These are phyloP conservation scores for Sclerotinia spermophila DNA, from an alignment of 2,329 filamentous ascomycete species.

Conservation along the genomic window DNA sequence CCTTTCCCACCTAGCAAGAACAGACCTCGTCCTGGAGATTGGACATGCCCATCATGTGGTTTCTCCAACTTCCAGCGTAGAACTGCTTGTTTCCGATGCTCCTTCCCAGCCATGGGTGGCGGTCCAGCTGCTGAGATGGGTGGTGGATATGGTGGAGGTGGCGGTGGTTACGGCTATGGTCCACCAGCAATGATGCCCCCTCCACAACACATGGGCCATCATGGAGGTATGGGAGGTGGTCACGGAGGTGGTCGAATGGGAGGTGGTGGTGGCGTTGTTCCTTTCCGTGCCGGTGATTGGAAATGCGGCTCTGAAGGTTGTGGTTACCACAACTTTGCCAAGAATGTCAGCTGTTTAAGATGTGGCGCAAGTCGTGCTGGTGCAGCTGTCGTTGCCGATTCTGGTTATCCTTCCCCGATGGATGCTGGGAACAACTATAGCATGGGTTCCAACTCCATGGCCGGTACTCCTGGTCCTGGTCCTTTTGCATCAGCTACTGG, in stretches of 20 bases:
- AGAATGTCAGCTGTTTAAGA: constrained; percentile 96
- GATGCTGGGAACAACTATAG: constrained; percentile 77
- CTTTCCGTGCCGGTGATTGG: constrained; percentile 98
- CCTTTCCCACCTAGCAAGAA: constrained; percentile 99
- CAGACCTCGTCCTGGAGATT: constrained; percentile 91
- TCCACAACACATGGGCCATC: constrained; percentile 67
- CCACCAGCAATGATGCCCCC: constrained; percentile 79
- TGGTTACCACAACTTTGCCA: constrained; percentile 98
- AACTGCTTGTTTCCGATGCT: constrained; percentile 98
- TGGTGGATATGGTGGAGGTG: constrained; percentile 56
- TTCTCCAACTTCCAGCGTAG: constrained; percentile 99
- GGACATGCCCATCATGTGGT: constrained; percentile 97
- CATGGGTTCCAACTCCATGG: constrained; percentile 86
- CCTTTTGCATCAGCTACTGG: constrained; percentile 68
- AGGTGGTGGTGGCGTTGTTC: constrained; percentile 79
- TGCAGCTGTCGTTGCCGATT: constrained; percentile 91
- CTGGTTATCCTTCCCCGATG: constrained; percentile 86
- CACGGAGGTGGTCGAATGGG: constrained; percentile 68
- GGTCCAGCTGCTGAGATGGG: constrained; percentile 68
- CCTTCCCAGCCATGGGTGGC: constrained; percentile 89
- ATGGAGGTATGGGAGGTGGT: constrained; percentile 49
- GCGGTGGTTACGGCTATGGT: constrained; percentile 54
- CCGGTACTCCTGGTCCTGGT: constrained; percentile 73
- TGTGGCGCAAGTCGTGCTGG: constrained; percentile 93
- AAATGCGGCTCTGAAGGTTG: constrained; percentile 97